Conservation (phyloP, 352 stramenopile genomes). For the Phytopythium vexans region DNA sequence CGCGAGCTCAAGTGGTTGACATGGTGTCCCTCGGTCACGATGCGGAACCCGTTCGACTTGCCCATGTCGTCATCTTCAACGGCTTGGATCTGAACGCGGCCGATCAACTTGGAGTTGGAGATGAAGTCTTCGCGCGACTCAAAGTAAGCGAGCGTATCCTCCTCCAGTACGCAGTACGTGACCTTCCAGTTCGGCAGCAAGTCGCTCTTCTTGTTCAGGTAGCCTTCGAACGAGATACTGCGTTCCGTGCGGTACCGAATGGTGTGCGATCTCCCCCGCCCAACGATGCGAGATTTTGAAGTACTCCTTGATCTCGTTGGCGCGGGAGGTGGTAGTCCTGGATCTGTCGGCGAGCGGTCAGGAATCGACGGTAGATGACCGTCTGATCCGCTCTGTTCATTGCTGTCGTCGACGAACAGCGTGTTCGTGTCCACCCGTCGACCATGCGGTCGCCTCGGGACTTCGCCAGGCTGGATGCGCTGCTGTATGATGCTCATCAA, state of each 20-base stretch:
- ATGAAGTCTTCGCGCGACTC: constrained; percentile 84
- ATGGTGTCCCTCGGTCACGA: constrained; percentile 65
- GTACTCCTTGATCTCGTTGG: background rate
- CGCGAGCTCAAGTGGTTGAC: constrained; percentile 70
- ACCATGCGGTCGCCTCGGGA: constrained; percentile 38
- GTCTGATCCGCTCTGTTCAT: constrained; percentile 26
- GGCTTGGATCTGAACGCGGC: constrained; percentile 60
- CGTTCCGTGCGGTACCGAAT: constrained; percentile 62
- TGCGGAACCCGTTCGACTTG: constrained; percentile 66
- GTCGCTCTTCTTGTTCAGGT: constrained; percentile 83
- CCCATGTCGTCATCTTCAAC: constrained; percentile 65
- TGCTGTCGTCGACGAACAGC: constrained; percentile 50
- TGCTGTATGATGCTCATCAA: constrained; percentile 62
- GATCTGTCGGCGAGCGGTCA: constrained; percentile 6
- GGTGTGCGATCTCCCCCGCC: constrained; percentile 52
- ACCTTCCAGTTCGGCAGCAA: constrained; percentile 66
- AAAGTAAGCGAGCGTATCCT: constrained; percentile 74
- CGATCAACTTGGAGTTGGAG: constrained; percentile 71
- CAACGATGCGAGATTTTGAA: constrained; percentile 7
- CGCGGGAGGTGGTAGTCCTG: background rate
- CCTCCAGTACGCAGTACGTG: constrained; percentile 76
- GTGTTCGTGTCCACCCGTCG: constrained; percentile 39
- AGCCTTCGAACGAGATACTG: constrained; percentile 81
- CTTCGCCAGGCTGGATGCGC: constrained; percentile 47
- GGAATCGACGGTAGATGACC: constrained; percentile 9